Evolutionary conservation across 306 rosid genomes (phyloP).

Genomic region (Acacia crassicarpa): DNA sequence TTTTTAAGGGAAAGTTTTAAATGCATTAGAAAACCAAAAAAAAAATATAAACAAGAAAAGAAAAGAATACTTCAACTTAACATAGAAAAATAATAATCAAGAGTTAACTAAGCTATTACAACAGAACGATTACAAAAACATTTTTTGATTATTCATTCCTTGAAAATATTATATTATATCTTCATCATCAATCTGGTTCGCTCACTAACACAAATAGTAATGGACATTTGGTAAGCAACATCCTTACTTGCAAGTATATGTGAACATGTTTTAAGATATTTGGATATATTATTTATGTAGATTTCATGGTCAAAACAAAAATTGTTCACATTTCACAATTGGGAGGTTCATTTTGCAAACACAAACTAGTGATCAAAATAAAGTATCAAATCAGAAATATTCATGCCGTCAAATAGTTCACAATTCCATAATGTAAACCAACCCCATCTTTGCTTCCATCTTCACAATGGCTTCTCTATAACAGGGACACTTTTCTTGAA

Average conservation of each 20-base stretch:
- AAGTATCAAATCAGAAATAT: constrained; percentile 20
- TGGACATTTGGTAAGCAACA: background rate
- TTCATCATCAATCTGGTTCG: background rate
- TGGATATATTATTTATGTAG: background rate
- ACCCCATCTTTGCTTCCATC: constrained; percentile 70
- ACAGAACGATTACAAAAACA: no score
- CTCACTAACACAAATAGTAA: background rate
- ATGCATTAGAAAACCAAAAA: no score
- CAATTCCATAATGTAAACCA: constrained; percentile 29
- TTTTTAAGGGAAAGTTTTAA: no score
- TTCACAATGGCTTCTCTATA: constrained; percentile 70
- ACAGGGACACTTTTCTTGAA: constrained; percentile 68
- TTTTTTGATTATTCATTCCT: no score
- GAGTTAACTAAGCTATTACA: no score
- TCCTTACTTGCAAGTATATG: background rate
- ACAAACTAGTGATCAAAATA: background rate
- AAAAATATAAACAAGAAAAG: no score
- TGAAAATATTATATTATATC: no score
- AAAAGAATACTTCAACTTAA: no score
- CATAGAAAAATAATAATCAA: no score
- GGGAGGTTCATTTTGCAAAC: background rate
- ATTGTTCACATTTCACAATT: background rate
- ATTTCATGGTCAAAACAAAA: background rate
- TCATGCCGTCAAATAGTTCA: constrained; percentile 1
- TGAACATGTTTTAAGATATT: background rate